These are phyloP conservation scores for Acidomyces sp. DNA, from an alignment of 495 filamentous ascomycete genomes.

Conservation along the genomic window DNA sequence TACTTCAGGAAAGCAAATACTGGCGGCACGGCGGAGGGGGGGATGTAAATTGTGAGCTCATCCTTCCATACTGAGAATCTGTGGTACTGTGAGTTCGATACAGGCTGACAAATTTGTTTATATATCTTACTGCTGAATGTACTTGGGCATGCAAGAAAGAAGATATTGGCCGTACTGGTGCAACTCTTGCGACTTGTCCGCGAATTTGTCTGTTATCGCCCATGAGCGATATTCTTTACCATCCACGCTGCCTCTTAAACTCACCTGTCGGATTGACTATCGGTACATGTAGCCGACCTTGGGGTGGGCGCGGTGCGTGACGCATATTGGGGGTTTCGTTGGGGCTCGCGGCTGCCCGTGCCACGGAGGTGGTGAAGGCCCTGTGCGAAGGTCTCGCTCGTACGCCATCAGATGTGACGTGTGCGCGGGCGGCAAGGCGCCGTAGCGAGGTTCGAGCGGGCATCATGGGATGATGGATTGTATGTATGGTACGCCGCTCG, in stretches of 20 bases:
- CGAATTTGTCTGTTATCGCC: conserved; percentile 55
- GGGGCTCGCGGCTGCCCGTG: conserved; percentile 22
- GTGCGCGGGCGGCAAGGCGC: too few relatives aligned
- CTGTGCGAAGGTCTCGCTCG: conserved; percentile 10
- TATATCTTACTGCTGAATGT: conserved; percentile 62
- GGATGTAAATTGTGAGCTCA: conserved; percentile 85
- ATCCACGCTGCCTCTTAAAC: neutral
- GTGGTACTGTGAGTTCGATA: conserved; percentile 1
- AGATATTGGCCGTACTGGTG: conserved; percentile 94
- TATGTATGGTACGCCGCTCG: too few relatives aligned
- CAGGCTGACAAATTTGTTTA: neutral
- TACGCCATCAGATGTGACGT: neutral
- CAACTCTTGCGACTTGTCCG: conserved; percentile 65
- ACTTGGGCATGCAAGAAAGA: conserved; percentile 91
- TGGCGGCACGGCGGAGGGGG: conserved; percentile 74
- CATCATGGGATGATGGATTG: too few relatives aligned
- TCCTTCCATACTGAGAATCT: conserved; percentile 97
- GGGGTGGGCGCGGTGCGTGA: conserved; percentile 23
- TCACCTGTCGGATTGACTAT: conserved; percentile 64
- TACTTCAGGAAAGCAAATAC: conserved; percentile 93
- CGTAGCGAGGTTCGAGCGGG: too few relatives aligned
- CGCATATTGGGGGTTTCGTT: conserved; percentile 30
- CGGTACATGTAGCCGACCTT: conserved; percentile 53
- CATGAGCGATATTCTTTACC: neutral
- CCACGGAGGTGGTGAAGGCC: conserved; percentile 22